Evolutionary conservation across 257 asterid genomes (phyloP).

Genomic region (Ehretia macrophylla): DNA sequence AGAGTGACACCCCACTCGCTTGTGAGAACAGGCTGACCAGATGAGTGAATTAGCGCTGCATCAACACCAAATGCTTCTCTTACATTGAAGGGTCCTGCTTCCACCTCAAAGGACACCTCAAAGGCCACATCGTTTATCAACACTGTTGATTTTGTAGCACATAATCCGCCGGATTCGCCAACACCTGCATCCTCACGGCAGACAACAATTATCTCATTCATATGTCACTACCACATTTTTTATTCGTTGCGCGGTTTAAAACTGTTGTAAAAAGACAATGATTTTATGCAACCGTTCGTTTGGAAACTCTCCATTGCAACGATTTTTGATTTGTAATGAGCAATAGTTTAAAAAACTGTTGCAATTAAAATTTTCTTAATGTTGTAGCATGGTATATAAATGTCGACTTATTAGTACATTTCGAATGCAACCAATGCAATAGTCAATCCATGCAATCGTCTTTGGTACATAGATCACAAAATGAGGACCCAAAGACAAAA

Average conservation of each 20-base stretch:
- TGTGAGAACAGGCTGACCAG: constrained; percentile 74
- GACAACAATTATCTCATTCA: constrained; percentile 25
- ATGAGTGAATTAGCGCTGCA: constrained; percentile 57
- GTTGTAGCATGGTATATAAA: too few species aligned
- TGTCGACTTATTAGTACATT: too few species aligned
- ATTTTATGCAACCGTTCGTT: too few species aligned
- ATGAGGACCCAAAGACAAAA: constrained; percentile 41
- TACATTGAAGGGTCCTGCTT: constrained; percentile 57
- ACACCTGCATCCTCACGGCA: constrained; percentile 43
- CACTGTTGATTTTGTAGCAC: constrained; percentile 59
- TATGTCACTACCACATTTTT: background rate
- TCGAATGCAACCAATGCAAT: constrained; percentile 20
- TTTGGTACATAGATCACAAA: constrained; percentile 26
- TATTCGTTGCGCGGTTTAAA: background rate
- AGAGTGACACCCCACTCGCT: constrained; percentile 76
- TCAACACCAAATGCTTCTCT: constrained; percentile 83
- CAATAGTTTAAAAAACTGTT: too few species aligned
- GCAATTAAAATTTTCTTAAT: too few species aligned
- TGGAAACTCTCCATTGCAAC: too few species aligned
- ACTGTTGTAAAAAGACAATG: background rate
- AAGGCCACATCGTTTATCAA: constrained; percentile 84
- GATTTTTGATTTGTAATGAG: too few species aligned
- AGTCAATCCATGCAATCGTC: constrained; percentile 66
- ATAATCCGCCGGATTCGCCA: constrained; percentile 20
- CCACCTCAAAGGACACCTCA: constrained; percentile 84